Evolutionary conservation across 805 yeast species (phyloP).

Genomic region (Deakozyma indianensis): DNA sequence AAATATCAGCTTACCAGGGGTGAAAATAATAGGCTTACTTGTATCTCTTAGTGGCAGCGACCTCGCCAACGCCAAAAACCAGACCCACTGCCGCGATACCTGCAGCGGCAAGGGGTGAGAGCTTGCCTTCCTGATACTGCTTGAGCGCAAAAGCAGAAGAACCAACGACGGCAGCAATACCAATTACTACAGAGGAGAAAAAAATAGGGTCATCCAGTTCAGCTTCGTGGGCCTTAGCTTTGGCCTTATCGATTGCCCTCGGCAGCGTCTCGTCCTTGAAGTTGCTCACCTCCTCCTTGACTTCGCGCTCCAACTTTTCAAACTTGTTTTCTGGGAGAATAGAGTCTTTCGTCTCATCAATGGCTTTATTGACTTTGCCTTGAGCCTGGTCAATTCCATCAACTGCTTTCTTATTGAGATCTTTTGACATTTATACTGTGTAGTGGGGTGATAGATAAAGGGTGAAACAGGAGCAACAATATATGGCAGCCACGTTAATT

Average conservation of each 20-base stretch:
- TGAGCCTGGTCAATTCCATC: not conserved
- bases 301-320: not conserved
- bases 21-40: too few relatives aligned
- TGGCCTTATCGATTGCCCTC: not conserved
- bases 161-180: slow-evolving; percentile 1
- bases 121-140: not conserved
- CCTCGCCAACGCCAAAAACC: not conserved
- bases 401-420: not conserved
- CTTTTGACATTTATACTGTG: not conserved
- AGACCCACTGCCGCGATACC: not conserved
- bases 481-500: not conserved
- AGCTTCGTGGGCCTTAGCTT: slow-evolving; percentile 1
- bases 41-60: not conserved
- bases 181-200: not conserved
- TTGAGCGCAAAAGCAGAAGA: not conserved
- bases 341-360: not conserved
- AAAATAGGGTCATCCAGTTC: not conserved
- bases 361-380: not conserved
- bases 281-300: not conserved
- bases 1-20: too few relatives aligned
- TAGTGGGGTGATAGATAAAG: not conserved
- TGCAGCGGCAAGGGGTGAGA: not conserved
- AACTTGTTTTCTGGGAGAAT: not conserved
- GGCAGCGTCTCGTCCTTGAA: not conserved
- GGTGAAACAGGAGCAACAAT: not conserved